Evolutionary conservation across 2,329 filamentous ascomycete genomes (phyloP).

Genomic region (Microascus cirrosus): DNA sequence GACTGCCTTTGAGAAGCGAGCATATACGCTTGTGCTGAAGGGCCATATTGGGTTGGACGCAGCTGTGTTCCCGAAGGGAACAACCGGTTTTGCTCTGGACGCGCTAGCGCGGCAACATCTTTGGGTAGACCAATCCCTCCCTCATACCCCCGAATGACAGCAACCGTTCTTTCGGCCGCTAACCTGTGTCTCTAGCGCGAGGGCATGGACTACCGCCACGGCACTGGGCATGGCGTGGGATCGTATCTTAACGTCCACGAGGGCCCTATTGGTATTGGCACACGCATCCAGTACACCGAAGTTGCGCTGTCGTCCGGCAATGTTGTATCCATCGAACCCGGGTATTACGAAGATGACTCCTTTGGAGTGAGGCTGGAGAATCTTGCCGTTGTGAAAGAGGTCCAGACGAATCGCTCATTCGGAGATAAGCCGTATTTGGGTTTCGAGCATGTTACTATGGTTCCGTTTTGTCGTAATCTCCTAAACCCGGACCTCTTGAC

Average conservation of each 20-base stretch:
- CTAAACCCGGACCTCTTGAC: constrained; percentile 68
- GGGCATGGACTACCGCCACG: constrained; percentile 90
- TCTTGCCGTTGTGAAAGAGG: constrained; percentile 80
- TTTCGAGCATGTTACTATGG: constrained; percentile 96
- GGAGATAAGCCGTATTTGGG: constrained; percentile 90
- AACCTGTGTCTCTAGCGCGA: constrained; percentile 33
- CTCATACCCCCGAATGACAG: neutral
- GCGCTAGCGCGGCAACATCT: constrained; percentile 79
- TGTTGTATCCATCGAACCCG: constrained; percentile 90
- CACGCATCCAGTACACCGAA: constrained; percentile 81
- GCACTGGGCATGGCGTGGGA: constrained; percentile 90
- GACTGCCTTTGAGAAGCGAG: constrained; percentile 70
- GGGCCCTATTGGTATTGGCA: constrained; percentile 92
- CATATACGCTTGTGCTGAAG: constrained; percentile 91
- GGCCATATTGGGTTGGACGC: constrained; percentile 83
- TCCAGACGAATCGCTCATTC: constrained; percentile 77
- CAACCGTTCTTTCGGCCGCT: neutral
- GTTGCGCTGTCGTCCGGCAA: constrained; percentile 85
- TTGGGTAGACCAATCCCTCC: constrained; percentile 49
- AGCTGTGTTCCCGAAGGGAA: constrained; percentile 87
- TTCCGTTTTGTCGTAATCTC: constrained; percentile 82
- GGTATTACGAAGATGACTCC: constrained; percentile 90
- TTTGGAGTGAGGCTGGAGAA: constrained; percentile 98
- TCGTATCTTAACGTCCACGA: constrained; percentile 96
- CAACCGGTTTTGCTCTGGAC: constrained; percentile 86